Percentiles rank a stretch among this genome's conserved stretches.
Evolutionary conservation across 306 rosid species (phyloP).

Genomic region (Citrullus amarus): DNA sequence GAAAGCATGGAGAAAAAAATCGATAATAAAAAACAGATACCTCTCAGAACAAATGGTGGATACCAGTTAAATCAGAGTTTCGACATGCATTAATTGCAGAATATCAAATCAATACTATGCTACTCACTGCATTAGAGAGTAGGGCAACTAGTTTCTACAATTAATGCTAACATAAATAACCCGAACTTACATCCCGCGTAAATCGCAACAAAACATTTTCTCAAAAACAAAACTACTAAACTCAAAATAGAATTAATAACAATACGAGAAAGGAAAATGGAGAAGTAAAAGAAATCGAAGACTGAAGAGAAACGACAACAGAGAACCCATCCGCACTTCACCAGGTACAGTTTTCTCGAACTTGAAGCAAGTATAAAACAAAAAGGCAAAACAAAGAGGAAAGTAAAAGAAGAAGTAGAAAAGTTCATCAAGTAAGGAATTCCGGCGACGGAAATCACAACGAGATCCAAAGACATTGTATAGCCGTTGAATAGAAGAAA

Average conservation of each 20-base stretch:
- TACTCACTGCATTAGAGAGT: background rate
- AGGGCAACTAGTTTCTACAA: background rate
- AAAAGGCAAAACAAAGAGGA: background rate
- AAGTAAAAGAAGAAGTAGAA: no score
- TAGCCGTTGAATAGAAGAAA: background rate
- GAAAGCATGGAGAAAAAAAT: background rate
- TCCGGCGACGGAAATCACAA: background rate
- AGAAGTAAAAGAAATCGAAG: background rate
- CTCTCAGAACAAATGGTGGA: background rate
- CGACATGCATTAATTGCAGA: background rate
- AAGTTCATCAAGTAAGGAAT: background rate
- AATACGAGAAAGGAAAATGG: background rate
- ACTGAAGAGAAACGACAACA: background rate
- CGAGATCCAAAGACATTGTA: slow-evolving; percentile 31
- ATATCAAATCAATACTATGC: background rate
- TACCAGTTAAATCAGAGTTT: background rate
- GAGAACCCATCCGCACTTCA: background rate
- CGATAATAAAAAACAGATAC: slow-evolving; percentile 5
- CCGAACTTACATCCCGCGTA: background rate
- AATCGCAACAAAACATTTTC: background rate
- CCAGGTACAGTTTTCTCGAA: background rate
- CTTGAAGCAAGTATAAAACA: background rate
- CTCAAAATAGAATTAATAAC: background rate
- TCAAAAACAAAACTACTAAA: background rate
- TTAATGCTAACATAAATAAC: background rate